These are phyloP conservation scores for Eutrema heterophyllum DNA, from an alignment of 345 rosid species.

Conservation along the genomic window DNA sequence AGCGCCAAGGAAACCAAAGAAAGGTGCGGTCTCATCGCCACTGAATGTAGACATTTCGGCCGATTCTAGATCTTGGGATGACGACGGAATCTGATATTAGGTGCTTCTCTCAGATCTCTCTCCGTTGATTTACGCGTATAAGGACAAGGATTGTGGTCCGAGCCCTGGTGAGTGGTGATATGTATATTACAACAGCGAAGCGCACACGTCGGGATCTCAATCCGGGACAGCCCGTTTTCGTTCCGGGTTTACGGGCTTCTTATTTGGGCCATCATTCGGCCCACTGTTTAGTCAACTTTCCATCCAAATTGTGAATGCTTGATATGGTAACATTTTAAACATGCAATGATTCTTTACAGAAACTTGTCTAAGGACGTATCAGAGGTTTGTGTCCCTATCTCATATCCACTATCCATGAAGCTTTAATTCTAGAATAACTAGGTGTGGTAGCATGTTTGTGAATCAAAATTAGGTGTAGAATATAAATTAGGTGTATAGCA, in stretches of 20 bases:
- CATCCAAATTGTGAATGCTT: background rate
- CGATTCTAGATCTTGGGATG: conserved; percentile 30
- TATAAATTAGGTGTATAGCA: too few relatives aligned
- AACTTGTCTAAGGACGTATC: too few relatives aligned
- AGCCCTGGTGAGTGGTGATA: background rate
- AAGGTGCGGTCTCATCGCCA: conserved; percentile 41
- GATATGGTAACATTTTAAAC: too few relatives aligned
- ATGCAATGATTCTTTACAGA: too few relatives aligned
- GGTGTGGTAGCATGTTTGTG: too few relatives aligned
- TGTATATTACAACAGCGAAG: conserved; percentile 17
- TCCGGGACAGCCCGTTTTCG: conserved; percentile 13
- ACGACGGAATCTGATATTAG: conserved; percentile 6
- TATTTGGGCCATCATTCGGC: background rate
- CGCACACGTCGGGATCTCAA: conserved; percentile 28
- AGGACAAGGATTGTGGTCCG: conserved; percentile 7
- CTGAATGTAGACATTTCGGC: conserved; percentile 33
- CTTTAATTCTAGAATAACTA: too few relatives aligned
- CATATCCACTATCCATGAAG: too few relatives aligned
- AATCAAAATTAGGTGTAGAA: too few relatives aligned
- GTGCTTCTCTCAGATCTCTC: conserved; percentile 13
- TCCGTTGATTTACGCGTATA: conserved; percentile 14
- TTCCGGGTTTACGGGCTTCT: background rate
- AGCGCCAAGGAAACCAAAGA: conserved; percentile 42
- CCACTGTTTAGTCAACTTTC: background rate
- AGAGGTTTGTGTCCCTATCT: too few relatives aligned